A percentile compares a stretch with the other conserved stretches of the same genome.
Conservation (phyloP, 2,329 filamentous ascomycete genomes). For the Fusarium sp. region DNA sequence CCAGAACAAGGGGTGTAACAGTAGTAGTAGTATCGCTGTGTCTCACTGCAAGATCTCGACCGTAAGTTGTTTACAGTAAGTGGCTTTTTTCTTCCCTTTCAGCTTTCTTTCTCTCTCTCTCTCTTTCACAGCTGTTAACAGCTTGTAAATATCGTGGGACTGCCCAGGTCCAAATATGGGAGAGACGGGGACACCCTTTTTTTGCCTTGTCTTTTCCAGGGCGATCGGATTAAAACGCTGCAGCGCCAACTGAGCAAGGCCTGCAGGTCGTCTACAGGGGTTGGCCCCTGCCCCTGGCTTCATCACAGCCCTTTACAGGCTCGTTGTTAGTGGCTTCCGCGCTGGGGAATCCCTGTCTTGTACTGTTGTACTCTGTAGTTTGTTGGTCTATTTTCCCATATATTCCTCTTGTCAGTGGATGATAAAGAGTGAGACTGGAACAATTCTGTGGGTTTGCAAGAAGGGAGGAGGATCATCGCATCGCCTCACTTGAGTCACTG, state of each 20-base stretch:
- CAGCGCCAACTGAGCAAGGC: conserved; percentile 21
- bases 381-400: too few relatives aligned
- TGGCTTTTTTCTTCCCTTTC: background rate
- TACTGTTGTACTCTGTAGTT: background rate
- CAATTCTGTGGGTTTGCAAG: conserved; percentile 7
- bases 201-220: conserved; percentile 11
- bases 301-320: conserved; percentile 16
- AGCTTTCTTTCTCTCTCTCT: background rate
- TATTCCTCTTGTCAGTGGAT: conserved; percentile 5
- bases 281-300: conserved; percentile 10
- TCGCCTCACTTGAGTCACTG: conserved; percentile 10
- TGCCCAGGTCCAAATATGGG: conserved; percentile 13
- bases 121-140: too few relatives aligned
- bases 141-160: background rate
- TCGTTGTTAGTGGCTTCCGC: conserved; percentile 21
- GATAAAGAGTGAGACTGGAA: conserved; percentile 28
- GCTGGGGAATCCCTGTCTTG: conserved; percentile 50
- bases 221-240: conserved; percentile 24
- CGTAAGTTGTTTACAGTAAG: conserved; percentile 24
- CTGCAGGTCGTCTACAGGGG: conserved; percentile 3
- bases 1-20: conserved; percentile 3
- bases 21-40: background rate
- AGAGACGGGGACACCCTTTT: background rate
- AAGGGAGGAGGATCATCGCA: background rate
- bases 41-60: conserved; percentile 25